phyloP scores from a whole-genome alignment of 139 green algal species.

The Gonium pectorale region DNA sequence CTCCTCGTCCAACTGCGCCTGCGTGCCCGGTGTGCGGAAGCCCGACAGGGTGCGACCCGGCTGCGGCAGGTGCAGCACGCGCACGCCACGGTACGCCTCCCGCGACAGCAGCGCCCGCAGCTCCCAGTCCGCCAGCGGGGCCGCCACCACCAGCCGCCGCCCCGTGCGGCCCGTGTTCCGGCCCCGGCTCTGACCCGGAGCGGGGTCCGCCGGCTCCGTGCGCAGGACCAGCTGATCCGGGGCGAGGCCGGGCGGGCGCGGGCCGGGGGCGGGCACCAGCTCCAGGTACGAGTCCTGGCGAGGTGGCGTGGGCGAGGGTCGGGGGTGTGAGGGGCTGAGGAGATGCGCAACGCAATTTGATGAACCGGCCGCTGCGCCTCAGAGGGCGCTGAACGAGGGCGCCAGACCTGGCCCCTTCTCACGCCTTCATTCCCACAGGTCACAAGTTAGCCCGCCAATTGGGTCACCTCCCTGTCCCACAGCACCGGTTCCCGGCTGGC shows the following conservation, averaged over 20 bases:
- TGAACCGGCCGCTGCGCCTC: too few species aligned
- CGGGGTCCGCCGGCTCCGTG: too few species aligned
- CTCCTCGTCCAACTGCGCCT: slow-evolving; percentile 7
- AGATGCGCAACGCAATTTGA: too few species aligned
- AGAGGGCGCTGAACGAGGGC: too few species aligned
- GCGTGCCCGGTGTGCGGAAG: background rate
- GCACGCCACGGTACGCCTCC: background rate
- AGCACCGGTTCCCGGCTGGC: too few species aligned
- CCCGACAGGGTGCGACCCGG: slow-evolving; percentile 14
- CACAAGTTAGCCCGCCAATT: too few species aligned
- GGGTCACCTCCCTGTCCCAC: too few species aligned
- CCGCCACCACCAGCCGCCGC: slow-evolving; percentile 2
- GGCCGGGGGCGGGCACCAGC: background rate
- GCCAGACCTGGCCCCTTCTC: too few species aligned
- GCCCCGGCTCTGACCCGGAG: too few species aligned
- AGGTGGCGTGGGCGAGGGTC: background rate
- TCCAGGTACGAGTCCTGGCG: slow-evolving; percentile 20
- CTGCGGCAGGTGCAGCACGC: slow-evolving; percentile 16
- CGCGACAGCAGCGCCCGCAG: background rate
- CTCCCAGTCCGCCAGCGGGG: slow-evolving; percentile 16
- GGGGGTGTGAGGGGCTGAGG: too few species aligned
- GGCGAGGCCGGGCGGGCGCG: background rate
- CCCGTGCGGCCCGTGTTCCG: background rate
- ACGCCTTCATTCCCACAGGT: too few species aligned
- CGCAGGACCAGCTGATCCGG: slow-evolving; percentile 8